Percentiles rank a stretch among this genome's conserved stretches.
Evolutionary conservation across 495 filamentous ascomycete species (phyloP).

Genomic region (Aspergillus diversus): DNA sequence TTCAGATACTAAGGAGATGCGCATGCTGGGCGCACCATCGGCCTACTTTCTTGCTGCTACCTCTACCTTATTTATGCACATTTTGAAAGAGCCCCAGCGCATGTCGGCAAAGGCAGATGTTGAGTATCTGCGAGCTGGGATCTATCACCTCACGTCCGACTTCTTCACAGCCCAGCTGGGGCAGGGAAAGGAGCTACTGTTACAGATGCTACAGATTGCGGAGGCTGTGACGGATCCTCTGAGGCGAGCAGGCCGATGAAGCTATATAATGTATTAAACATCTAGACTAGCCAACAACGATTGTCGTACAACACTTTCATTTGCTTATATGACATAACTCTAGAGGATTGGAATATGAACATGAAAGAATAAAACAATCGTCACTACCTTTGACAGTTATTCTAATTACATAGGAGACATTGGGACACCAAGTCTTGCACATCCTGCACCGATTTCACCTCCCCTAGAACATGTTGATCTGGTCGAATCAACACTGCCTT

Average conservation of each 20-base stretch:
- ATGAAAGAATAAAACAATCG: background rate
- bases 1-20: background rate
- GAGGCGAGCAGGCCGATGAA: background rate
- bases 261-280: too few species aligned
- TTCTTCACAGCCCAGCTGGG: background rate
- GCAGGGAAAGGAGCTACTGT: background rate
- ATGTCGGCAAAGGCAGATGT: background rate
- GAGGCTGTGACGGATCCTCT: background rate
- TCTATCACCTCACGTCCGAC: background rate
- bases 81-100: background rate
- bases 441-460: background rate
- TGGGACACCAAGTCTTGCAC: background rate
- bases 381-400: background rate
- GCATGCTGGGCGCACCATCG: background rate
- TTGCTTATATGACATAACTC: too few species aligned
- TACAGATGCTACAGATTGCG: background rate
- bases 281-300: too few species aligned
- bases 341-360: too few species aligned
- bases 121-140: background rate
- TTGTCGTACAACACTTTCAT: too few species aligned
- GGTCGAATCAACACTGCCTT: background rate
- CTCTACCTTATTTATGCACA: background rate
- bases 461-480: conserved; percentile 7
- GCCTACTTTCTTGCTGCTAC: background rate
- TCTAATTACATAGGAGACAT: background rate